Evolutionary conservation across 1,284 basidiomycete species (phyloP), one percentile per base, ranked within the genome.

Genomic region (Puccinia coronata): DNA sequence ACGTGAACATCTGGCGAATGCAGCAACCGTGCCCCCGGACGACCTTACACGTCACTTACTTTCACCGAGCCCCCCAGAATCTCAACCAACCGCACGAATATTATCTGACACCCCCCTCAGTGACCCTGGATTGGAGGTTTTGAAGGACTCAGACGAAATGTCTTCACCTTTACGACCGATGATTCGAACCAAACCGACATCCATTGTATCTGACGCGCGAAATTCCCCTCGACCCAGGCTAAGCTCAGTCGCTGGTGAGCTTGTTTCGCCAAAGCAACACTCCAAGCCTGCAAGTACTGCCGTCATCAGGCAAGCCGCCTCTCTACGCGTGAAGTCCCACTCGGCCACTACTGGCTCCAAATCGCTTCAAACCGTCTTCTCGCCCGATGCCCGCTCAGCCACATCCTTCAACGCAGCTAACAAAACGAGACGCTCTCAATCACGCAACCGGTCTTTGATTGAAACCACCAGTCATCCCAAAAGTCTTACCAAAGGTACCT

Each of bases 1-100:
- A 39, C 78, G 78, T 28, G 78, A 80, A 57, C 77, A 80, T 34
- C 67, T 80, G 28, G 47, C 67, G n/a, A 71, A 31, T 43, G 36
- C 51, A 14, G n/a, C 43, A 6, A 57, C 39, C 47, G 16, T 18
- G 4, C 25, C 57, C 11, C 14, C 28, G 18, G 57, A 18, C 11
- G 57, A 59, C 2, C 20, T 31, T 8, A 51, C 49, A 6, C 31
- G 47, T 53, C 69, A 5, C 43, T 16, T 23, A 25, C 14, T 53
- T 2, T 71, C 69, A 28, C 39, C 69, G 23, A 51, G 47, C 20
- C 43, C 47, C 16, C 39, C 12, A 20, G 63, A 36, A 16, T 51
- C 39, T 49, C 43, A 49, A 25, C 49, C 31, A 4, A 36, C 69
- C 41, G n/a, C n/a, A n/a, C 69, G 49, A 34, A 41, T 34, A 49